Base-by-base conservation (phyloP, 345 rosid genomes). In the Excoecaria cochinchinensis region DNA sequence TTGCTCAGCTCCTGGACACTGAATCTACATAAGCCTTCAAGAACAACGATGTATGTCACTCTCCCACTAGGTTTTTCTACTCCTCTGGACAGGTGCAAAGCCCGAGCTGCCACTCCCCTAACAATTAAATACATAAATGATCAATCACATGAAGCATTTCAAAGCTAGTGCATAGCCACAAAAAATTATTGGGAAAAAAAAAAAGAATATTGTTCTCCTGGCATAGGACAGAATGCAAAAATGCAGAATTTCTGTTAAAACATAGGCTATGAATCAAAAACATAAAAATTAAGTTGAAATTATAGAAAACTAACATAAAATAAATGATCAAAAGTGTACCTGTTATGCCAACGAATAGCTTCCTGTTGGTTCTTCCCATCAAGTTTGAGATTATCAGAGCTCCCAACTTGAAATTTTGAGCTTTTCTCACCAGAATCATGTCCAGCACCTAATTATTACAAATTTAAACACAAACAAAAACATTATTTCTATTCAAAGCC, bases 31-130 rank as follows among this genome's bases (percentile, higher is more conserved):
- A 95, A 80, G 68, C 99, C 99, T 88, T 95, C 99, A 60, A 95
- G 99, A 66, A 95, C 97, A 72, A 95, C 99, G 72, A 89, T 92
- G 83, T 95, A 95, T 0, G 99, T 95, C 70, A 95, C 97, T 84
- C 97, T 91, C 78, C 99, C 99, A 82, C 99, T 95, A 12, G 99
- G 99, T 83, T 95, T 95, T 87, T 95, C 99, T 83, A 95, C 99
- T 64, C 98, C 99, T 84, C 99, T 89, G 17, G 99, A 95, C 22
- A 95, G 87, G 85, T 95, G 99, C 75, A 95, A 82, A 65, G 99
- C 98, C 63, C 99, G 99, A 78, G 99, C 99, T 17, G 97, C 97
- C 71, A 91, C 99, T 75, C 99, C 99, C 87, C 99, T 95, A 62
- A 75, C 42, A 46, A 73, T 65, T 8, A 44, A 44, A 5, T 6